A percentile compares a stretch with the other conserved stretches of the same genome.
Evolutionary conservation across 2,329 filamentous ascomycete species (phyloP).

Genomic region (Aspergillus sp.): DNA sequence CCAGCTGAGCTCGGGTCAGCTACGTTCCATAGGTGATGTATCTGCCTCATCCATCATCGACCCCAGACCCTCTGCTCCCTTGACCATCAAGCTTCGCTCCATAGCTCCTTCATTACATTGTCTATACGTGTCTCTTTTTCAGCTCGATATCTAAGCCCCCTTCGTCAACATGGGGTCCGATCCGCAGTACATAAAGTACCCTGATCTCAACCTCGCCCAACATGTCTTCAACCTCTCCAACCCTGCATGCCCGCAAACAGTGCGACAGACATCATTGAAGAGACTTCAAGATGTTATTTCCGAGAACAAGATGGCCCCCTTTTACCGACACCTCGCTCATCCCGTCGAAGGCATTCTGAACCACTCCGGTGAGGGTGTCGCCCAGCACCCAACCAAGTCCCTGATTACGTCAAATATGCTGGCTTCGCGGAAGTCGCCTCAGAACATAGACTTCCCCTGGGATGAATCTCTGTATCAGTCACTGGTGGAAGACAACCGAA

Average conservation of each 20-base stretch:
- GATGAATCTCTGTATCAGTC: conserved; percentile 83
- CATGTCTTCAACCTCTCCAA: conserved; percentile 69
- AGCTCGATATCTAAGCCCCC: conserved; percentile 11
- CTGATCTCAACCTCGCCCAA: conserved; percentile 65
- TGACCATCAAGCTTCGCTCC: conserved; percentile 21
- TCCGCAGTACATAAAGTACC: conserved; percentile 66
- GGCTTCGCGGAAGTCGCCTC: conserved; percentile 66
- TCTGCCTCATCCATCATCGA: conserved; percentile 21
- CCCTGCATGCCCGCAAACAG: conserved; percentile 54
- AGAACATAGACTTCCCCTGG: conserved; percentile 76
- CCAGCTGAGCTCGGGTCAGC: conserved; percentile 40
- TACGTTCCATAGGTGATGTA: conserved; percentile 25
- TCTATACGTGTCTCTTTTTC: conserved; percentile 1
- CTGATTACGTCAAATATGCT: conserved; percentile 71
- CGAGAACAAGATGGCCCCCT: conserved; percentile 66
- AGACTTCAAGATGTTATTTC: conserved; percentile 64
- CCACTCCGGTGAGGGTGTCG: conserved; percentile 64
- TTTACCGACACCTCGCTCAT: conserved; percentile 67
- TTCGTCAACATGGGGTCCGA: conserved; percentile 60
- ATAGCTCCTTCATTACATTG: conserved; percentile 9
- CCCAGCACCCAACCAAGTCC: conserved; percentile 51
- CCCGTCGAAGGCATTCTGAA: conserved; percentile 77
- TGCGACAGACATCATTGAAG: conserved; percentile 60
- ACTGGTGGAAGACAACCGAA: conserved; percentile 74
- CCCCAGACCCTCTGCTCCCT: conserved; percentile 15